Conservation (phyloP, 305 asterid species). For the Fraxinus paxiana region DNA sequence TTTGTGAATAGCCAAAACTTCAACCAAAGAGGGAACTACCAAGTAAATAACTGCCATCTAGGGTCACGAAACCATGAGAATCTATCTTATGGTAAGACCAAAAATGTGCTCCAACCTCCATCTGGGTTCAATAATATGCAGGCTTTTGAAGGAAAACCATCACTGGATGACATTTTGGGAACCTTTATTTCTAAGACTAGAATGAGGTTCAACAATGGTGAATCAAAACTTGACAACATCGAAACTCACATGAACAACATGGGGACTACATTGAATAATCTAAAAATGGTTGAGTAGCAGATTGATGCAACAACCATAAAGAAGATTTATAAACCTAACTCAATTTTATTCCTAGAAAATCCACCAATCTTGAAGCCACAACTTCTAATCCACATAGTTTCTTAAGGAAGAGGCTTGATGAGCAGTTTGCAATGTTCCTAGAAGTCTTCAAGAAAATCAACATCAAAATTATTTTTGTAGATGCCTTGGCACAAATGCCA, state of each 20-base stretch:
- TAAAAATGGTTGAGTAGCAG: not conserved
- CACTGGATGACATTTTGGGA: not conserved
- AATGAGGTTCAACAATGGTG: not conserved
- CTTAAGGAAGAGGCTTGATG: not conserved
- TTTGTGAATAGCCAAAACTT: not conserved
- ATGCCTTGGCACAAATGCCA: not conserved
- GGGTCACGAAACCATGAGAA: too few relatives aligned
- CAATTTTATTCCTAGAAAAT: not conserved
- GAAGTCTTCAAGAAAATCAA: not conserved
- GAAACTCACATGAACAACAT: not conserved
- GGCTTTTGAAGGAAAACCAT: not conserved
- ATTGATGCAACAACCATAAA: not conserved
- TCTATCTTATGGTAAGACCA: not conserved
- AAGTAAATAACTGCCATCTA: not conserved
- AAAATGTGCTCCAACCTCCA: not conserved
- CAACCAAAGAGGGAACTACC: not conserved
- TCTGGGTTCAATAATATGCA: not conserved
- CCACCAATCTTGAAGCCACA: not conserved
- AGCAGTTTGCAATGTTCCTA: not conserved
- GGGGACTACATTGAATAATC: not conserved
- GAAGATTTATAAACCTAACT: not conserved
- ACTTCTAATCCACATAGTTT: not conserved
- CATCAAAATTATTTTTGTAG: not conserved
- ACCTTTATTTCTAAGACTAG: not conserved
- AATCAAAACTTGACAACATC: not conserved